These are phyloP conservation scores for Yarrowia osloensis DNA, from an alignment of 805 yeast species.

Conservation along the genomic window DNA sequence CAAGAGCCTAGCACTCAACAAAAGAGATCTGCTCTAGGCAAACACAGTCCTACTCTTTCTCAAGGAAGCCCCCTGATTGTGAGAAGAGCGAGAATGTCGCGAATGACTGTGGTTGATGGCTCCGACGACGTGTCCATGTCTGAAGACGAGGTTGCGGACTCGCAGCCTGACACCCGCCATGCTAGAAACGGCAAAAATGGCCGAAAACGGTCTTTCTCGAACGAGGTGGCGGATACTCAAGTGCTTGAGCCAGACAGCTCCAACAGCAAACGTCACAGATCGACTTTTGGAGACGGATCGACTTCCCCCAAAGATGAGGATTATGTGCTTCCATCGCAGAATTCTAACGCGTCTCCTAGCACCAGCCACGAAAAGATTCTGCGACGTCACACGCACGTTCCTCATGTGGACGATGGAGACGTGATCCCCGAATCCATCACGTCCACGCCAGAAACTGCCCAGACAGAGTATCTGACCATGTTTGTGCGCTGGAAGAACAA, in stretches of 20 bases:
- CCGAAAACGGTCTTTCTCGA: neutral
- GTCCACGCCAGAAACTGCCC: neutral
- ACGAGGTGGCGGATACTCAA: neutral
- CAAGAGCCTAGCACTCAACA: neutral
- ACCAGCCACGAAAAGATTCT: neutral
- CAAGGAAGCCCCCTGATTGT: conserved; percentile 18
- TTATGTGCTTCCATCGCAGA: neutral
- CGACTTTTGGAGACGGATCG: neutral
- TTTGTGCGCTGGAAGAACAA: neutral
- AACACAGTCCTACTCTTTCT: neutral
- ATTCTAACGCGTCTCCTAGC: neutral
- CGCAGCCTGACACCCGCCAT: neutral
- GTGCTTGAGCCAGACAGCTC: neutral
- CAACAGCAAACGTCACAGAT: neutral
- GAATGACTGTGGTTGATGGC: conserved; percentile 9
- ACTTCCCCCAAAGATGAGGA: neutral
- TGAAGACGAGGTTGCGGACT: conserved; percentile 9
- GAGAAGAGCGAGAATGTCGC: neutral
- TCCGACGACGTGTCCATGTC: conserved; percentile 1
- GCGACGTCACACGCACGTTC: neutral
- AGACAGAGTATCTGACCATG: neutral
- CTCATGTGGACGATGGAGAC: neutral
- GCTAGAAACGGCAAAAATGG: neutral
- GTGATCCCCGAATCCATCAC: conserved; percentile 18
- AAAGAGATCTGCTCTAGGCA: neutral